A percentile compares a stretch with the other conserved stretches of the same genome.
Evolutionary conservation across 2,329 filamentous ascomycete species (phyloP).

Genomic region (Neurospora crassa): DNA sequence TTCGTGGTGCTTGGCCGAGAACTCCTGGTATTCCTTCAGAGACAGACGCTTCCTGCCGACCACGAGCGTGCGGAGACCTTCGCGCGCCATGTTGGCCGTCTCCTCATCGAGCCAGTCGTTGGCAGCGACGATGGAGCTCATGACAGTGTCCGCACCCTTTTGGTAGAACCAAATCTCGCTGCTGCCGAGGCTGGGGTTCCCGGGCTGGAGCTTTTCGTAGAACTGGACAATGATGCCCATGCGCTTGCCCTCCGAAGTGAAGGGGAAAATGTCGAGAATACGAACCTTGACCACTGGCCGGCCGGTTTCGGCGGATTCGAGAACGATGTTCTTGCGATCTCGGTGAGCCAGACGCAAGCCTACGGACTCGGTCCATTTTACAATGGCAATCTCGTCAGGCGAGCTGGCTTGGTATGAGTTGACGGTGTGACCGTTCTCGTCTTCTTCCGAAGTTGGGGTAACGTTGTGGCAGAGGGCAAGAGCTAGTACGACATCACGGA

Average conservation of each 20-base stretch:
- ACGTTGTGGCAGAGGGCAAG: conserved; percentile 95
- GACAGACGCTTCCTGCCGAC: conserved; percentile 88
- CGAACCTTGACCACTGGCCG: conserved; percentile 71
- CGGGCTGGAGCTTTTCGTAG: conserved; percentile 44
- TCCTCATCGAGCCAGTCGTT: conserved; percentile 99
- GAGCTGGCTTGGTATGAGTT: conserved; percentile 95
- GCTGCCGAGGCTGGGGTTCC: conserved; percentile 37
- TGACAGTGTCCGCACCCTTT: conserved; percentile 96
- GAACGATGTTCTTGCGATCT: conserved; percentile 75
- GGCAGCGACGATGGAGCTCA: conserved; percentile 87
- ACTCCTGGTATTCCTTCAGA: conserved; percentile 68
- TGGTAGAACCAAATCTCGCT: conserved; percentile 98
- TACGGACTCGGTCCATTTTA: conserved; percentile 88
- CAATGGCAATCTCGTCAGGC: conserved; percentile 96
- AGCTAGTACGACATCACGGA: conserved; percentile 86
- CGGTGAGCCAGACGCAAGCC: conserved; percentile 77
- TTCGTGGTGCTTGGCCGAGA: conserved; percentile 63
- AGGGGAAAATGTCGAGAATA: conserved; percentile 91
- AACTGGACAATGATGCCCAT: conserved; percentile 98
- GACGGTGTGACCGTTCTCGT: conserved; percentile 64
- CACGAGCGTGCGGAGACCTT: conserved; percentile 87
- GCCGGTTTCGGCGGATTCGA: conserved; percentile 68
- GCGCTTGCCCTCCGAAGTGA: conserved; percentile 93
- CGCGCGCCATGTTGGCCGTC: conserved; percentile 98
- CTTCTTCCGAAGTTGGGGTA: conserved; percentile 81